Percentiles rank a stretch among this genome's conserved stretches.
Conservation (phyloP, 1,284 basidiomycete genomes). For the Peniophora sp. region DNA sequence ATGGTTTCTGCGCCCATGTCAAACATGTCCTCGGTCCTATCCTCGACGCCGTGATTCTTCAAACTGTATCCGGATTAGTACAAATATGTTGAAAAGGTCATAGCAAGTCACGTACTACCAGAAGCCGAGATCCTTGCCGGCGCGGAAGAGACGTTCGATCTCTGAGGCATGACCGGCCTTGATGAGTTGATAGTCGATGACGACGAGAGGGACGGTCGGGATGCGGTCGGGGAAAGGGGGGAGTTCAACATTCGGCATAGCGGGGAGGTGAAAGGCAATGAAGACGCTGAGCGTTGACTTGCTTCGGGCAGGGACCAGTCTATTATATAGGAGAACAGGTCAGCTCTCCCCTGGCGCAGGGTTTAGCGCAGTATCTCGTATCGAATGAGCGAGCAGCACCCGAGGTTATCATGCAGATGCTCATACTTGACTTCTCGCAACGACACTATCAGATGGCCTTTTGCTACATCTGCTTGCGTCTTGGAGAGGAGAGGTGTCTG, state of each 20-base stretch:
- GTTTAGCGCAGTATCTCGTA: no score
- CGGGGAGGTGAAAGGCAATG: not conserved
- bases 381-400: no score
- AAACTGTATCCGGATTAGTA: constrained; percentile 27
- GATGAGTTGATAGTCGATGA: constrained; percentile 29
- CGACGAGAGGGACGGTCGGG: constrained; percentile 27
- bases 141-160: constrained; percentile 25
- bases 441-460: no score
- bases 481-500: no score
- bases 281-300: not conserved
- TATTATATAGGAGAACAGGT: no score
- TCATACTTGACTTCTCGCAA: no score
- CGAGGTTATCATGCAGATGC: no score
- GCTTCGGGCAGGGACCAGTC: no score
- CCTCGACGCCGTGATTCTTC: constrained; percentile 53
- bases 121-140: constrained; percentile 28
- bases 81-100: not conserved
- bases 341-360: no score
- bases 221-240: constrained; percentile 30
- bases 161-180: constrained; percentile 20
- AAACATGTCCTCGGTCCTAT: constrained; percentile 51
- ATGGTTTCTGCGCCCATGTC: constrained; percentile 51
- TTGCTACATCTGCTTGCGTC: no score
- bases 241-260: not conserved
- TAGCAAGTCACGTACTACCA: constrained; percentile 27